Percentiles rank a stretch among this genome's conserved stretches.
Conservation (phyloP, 2,329 filamentous ascomycete species). For the Dactylellina sp. region DNA sequence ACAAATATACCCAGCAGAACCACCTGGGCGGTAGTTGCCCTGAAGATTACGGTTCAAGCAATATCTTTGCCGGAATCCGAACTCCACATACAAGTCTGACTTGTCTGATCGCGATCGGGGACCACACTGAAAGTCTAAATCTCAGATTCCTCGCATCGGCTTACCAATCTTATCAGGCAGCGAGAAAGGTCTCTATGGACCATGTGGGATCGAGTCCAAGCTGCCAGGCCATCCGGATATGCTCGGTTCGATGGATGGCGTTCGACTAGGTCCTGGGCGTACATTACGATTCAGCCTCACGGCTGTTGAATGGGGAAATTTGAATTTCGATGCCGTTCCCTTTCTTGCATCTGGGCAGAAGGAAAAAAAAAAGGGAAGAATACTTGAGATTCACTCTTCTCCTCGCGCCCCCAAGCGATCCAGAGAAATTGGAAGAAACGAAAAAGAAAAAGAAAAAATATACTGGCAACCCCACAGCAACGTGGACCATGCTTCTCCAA, state of each 20-base stretch:
- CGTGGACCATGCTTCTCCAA: slow-evolving; percentile 34
- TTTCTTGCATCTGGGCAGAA: neutral
- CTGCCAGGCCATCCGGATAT: slow-evolving; percentile 19
- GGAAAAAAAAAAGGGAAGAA: neutral
- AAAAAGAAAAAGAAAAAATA: slow-evolving; percentile 11
- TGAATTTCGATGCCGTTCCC: slow-evolving; percentile 2
- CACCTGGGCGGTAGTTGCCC: neutral
- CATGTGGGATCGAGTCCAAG: slow-evolving; percentile 13
- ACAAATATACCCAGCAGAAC: slow-evolving; percentile 12
- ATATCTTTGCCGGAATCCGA: slow-evolving; percentile 24
- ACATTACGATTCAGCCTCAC: slow-evolving; percentile 1
- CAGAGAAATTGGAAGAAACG: too few species aligned
- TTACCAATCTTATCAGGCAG: slow-evolving; percentile 51
- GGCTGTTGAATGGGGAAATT: neutral
- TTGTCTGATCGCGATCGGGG: slow-evolving; percentile 26
- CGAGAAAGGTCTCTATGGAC: slow-evolving; percentile 6
- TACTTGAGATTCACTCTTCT: too few species aligned
- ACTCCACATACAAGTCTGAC: slow-evolving; percentile 19
- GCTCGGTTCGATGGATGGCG: slow-evolving; percentile 15
- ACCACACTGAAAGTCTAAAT: neutral
- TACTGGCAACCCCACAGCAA: slow-evolving; percentile 16
- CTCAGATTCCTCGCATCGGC: slow-evolving; percentile 20
- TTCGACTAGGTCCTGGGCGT: too few species aligned
- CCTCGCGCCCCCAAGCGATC: too few species aligned
- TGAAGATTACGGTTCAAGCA: slow-evolving; percentile 1